Evolutionary conservation across 140 eudicot species (phyloP), one percentile per base, ranked within the genome.

Genomic region (Cichorium intybus): DNA sequence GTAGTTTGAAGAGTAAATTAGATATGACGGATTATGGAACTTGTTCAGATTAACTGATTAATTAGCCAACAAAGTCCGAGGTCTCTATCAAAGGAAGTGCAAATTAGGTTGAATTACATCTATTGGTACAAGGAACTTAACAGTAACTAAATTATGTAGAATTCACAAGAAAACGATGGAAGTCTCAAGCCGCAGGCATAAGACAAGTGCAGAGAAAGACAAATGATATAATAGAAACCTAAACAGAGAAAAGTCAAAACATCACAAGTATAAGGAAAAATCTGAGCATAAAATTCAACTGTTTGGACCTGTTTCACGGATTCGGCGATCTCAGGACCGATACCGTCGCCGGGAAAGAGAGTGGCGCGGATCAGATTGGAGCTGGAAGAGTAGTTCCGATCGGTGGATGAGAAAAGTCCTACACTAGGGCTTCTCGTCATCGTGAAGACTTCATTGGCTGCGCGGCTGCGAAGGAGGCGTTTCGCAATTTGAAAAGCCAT

Each of bases 261-360:
- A 71, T 7, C 24, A 41, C 15, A 53, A 20, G 27, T 7, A 45
- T 4, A 31, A 20, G 14, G 31, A 27, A 39, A 21, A 62, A 24
- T 55, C 60, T 24, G 33, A 31, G 28, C 65, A 39, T 49, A 1
- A 4, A 24, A 7, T 12, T 23, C 0, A 56, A 26, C 33, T 7
- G 45, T 43, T 10, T 14, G 31, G 46, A 88, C 98, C 96, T 88
- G 77, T 74, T 88, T 92, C 39, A 92, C 98, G 39, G 98, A 83
- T 23, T 88, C 87, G 53, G 98, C 96, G 84, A 92, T 92, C 79
- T 92, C 98, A 15, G 98, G 98, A 62, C 98, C 98, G 68, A 92
- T 92, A 5, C 98, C 98, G 47, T 92, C 98, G 20, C 98, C 98
- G 63, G 98, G 98, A 22, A 92, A 92, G 53, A 92, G 89, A 37